Conservation (phyloP, 2,329 filamentous ascomycete species). For the Pyricularia pennisetigena region DNA sequence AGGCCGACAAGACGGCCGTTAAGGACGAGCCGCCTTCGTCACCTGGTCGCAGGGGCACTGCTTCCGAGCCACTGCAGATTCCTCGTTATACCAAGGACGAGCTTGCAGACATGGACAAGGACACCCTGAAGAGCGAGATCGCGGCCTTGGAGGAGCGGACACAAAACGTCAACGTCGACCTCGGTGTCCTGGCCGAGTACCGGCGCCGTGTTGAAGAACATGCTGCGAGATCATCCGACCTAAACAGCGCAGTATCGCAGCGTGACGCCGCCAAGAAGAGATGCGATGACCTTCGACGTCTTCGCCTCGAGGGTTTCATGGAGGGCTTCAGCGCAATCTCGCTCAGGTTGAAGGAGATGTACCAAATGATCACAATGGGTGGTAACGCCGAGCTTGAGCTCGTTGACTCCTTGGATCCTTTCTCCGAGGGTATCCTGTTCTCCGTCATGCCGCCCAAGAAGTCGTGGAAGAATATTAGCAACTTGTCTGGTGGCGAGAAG, state of each 20-base stretch:
- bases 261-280: constrained; percentile 86
- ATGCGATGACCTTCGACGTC: constrained; percentile 80
- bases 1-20: constrained; percentile 14
- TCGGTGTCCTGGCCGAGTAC: constrained; percentile 55
- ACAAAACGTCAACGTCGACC: constrained; percentile 77
- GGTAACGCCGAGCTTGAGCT: constrained; percentile 96
- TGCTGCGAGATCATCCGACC: constrained; percentile 55
- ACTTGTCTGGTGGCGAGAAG: constrained; percentile 94
- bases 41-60: constrained; percentile 14
- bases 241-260: constrained; percentile 64
- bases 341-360: constrained; percentile 95
- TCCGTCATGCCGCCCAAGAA: constrained; percentile 99
- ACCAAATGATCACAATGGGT: constrained; percentile 99
- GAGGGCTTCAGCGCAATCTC: constrained; percentile 93
- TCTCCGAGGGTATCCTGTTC: constrained; percentile 94
- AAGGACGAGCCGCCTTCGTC: constrained; percentile 6
- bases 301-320: constrained; percentile 96
- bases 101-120: constrained; percentile 55
- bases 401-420: constrained; percentile 91
- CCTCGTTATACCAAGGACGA: constrained; percentile 70
- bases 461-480: constrained; percentile 99
- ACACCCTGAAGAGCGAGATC: constrained; percentile 51
- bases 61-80: constrained; percentile 34
- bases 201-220: constrained; percentile 28
- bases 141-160: constrained; percentile 58